Base-by-base conservation (phyloP, 257 asterid species). In the Verbascum thapsus region DNA sequence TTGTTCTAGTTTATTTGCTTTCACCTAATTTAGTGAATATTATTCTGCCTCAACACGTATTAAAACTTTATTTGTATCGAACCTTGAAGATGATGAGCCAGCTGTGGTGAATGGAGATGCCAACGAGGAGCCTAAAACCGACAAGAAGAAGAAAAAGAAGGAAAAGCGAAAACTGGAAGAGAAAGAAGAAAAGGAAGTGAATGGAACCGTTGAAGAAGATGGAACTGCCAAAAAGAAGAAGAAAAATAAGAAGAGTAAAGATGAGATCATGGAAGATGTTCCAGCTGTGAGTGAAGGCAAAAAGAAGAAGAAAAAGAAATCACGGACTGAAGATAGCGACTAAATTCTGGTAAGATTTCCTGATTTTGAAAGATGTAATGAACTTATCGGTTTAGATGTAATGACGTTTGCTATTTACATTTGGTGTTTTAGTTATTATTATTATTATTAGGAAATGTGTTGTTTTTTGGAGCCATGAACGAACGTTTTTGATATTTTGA, bases 111-210 rank as follows among this genome's bases (percentile, higher is more conserved):
- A 78, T 58, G 87, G 85, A 30, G 83, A 72, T 41, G 81, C 78
- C 4, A 40, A 83, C 3, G 94, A 73, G 39, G 90, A 80, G 78
- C 87, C 84, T 2, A 88, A 81, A 78, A 74, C 84, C 0, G 95
- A 85, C 20, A 88, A 86, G 85, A 85, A 88, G 84, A 88, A 86
- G 86, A 90, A 85, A 67, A 85, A n/a, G n/a, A 13, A 85, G 77
- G 90, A 87, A 64, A 88, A 88, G 77, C 71, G 91, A 64, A 91
- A 88, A 64, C 55, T 65, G 48, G 83, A 74, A 11, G 81, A 77
- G 61, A 53, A 38, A n/a, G 82, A 72, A 18, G 61, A 49, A 13
- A 53, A 32, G 32, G 11, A 17, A 32, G 74, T 20, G 10, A 75
- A 74, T 53, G 95, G 75, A 51, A 42, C 44, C n/a, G 60, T 17